Base-by-base conservation (phyloP, 768 basidiomycete species). In the Mycena rosella region DNA sequence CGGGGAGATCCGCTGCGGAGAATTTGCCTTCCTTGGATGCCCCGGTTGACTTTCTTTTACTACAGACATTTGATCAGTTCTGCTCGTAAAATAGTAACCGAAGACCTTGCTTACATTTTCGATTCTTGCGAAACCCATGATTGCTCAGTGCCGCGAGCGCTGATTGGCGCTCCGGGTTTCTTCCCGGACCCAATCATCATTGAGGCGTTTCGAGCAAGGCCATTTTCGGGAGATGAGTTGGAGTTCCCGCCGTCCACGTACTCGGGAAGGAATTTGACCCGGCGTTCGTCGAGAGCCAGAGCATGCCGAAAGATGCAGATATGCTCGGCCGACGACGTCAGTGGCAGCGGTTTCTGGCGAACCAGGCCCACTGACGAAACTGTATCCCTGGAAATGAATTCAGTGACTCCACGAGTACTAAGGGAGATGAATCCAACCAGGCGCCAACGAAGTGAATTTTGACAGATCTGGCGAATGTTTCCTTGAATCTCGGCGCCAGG, bases 231-330 rank as follows among this genome's bases (percentile, higher is more conserved):
- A 7, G 44, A 45, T 13, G 20, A n/a, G 44, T 45, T 22, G 2
- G 51, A 54, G 15, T n/a, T 32, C 24, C 60, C 60, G 6, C 53
- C 53, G 34, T 22, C 53, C 8, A 54, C 34, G 24, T 36, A 54
- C 24, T 54, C 53, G 2, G 49, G 49, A 29, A 51, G 49, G 29
- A 51, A 51, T 17, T 51, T 51, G 27, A 51, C 29, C 15, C 49
- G 49, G 8, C 49, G 49, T 17, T 51, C 49, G 26, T 51, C 49
- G 10, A 64, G 20, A 11, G 63, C 63, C 10, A 64, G 27, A 4
- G 63, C 63, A 57, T 64, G 63, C 11, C 63, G 63, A 26, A 64
- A 64, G 13, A 51, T 49, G 32, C 62, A 63, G 13, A 63, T 56
- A 24, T 63, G 62, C 13, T 48, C 32, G 0, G 62, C 62, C 0